A percentile compares a stretch with the other conserved stretches of the same genome.
These are phyloP conservation scores for Boletus rubropictus DNA, from an alignment of 768 basidiomycete genomes.

Conservation along the genomic window DNA sequence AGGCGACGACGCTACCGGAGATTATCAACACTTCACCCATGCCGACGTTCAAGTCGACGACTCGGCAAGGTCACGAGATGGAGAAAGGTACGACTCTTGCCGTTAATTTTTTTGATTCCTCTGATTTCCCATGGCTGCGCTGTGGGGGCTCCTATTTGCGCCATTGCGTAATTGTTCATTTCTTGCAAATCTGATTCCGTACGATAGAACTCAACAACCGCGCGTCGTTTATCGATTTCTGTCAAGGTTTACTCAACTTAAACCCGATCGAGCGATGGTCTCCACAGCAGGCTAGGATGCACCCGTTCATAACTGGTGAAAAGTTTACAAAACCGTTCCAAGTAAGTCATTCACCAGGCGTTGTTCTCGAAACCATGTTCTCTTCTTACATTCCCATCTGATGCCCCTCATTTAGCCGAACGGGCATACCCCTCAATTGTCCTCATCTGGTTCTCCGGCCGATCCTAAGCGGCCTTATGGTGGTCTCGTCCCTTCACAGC, in stretches of 20 bases:
- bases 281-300: slow-evolving; percentile 90
- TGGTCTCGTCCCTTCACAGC: slow-evolving; percentile 84
- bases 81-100: slow-evolving; percentile 67
- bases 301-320: slow-evolving; percentile 98
- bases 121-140: background rate
- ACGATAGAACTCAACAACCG: slow-evolving; percentile 84
- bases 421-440: slow-evolving; percentile 31
- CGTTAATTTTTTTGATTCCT: background rate
- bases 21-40: slow-evolving; percentile 96
- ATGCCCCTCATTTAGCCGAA: slow-evolving; percentile 42
- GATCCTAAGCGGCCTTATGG: slow-evolving; percentile 90
- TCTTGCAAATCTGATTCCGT: slow-evolving; percentile 14
- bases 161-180: slow-evolving; percentile 7
- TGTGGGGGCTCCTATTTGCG: background rate
- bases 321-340: slow-evolving; percentile 85
- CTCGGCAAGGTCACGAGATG: slow-evolving; percentile 69
- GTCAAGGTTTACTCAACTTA: slow-evolving; percentile 86
- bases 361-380: background rate
- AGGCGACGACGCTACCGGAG: slow-evolving; percentile 86
- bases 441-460: slow-evolving; percentile 31
- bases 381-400: slow-evolving; percentile 1
- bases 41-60: slow-evolving; percentile 71
- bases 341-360: slow-evolving; percentile 38
- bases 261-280: slow-evolving; percentile 96
- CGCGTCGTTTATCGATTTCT: slow-evolving; percentile 95